A percentile compares a stretch with the other conserved stretches of the same genome.
Conservation (phyloP, 495 filamentous ascomycete species). For the Penicillium dipodomyicola region DNA sequence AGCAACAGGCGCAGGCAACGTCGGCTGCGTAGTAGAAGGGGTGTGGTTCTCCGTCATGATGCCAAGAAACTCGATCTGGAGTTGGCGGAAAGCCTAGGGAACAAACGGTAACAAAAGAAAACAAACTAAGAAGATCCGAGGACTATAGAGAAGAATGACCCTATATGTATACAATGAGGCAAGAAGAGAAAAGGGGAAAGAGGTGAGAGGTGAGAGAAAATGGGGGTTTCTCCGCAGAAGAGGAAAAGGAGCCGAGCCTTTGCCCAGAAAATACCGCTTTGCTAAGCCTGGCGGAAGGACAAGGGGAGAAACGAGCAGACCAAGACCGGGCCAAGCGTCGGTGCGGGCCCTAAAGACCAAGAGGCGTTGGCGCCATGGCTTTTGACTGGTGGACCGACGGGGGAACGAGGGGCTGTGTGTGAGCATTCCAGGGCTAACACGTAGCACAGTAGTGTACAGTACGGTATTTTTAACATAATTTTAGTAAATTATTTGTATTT, state of each 20-base stretch:
- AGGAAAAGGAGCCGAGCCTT: slow-evolving; percentile 39
- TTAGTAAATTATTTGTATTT: too few species aligned
- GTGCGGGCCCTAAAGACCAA: slow-evolving; percentile 15
- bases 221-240: slow-evolving; percentile 19
- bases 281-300: slow-evolving; percentile 37
- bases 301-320: slow-evolving; percentile 27
- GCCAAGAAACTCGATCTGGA: slow-evolving; percentile 31
- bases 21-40: slow-evolving; percentile 24
- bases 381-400: slow-evolving; percentile 18
- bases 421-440: slow-evolving; percentile 15
- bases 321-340: slow-evolving; percentile 39
- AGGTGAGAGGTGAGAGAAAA: slow-evolving; percentile 17
- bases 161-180: slow-evolving; percentile 10
- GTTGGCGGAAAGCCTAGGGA: slow-evolving; percentile 30
- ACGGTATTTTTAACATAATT: not conserved
- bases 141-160: not conserved
- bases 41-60: slow-evolving; percentile 28
- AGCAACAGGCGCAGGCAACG: slow-evolving; percentile 30
- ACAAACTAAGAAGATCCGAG: not conserved
- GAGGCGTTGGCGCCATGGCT: slow-evolving; percentile 10
- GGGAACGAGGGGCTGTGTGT: slow-evolving; percentile 24
- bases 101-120: slow-evolving; percentile 1
- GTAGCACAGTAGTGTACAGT: slow-evolving; percentile 6
- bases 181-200: slow-evolving; percentile 17
- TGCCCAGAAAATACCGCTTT: slow-evolving; percentile 42